phyloP scores from a whole-genome alignment of 129 eudicot genomes.

The Rutidosis leptorrhynchoides region DNA sequence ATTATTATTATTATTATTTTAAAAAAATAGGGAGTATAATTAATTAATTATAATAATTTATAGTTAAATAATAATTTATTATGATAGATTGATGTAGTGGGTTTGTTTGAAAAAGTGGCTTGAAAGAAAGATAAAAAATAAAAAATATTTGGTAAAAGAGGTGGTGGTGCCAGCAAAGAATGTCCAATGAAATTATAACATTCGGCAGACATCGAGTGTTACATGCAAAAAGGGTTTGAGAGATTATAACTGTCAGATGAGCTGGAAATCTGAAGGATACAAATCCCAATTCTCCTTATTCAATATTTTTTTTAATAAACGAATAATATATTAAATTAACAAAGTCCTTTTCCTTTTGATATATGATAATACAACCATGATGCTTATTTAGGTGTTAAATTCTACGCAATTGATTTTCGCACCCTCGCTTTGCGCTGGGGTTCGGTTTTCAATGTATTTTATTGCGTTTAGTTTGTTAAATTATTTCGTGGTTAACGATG shows the following conservation, averaged over 20 bases:
- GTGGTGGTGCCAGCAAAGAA: conserved; percentile 9
- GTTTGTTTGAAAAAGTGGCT: background rate
- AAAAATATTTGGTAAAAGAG: background rate
- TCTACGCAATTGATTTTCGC: too few relatives aligned
- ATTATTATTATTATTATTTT: too few relatives aligned
- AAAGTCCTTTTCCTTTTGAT: background rate
- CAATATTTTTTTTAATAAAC: conserved; percentile 1
- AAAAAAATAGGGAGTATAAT: too few relatives aligned
- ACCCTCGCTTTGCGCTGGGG: too few relatives aligned
- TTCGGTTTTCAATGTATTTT: too few relatives aligned
- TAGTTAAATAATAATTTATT: too few relatives aligned
- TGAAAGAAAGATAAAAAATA: background rate
- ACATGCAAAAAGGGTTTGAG: conserved; percentile 4
- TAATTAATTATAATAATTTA: too few relatives aligned
- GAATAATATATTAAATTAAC: background rate
- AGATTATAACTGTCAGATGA: conserved; percentile 12
- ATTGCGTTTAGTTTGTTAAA: too few relatives aligned
- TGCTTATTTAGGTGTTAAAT: too few relatives aligned
- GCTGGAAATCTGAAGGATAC: conserved; percentile 4
- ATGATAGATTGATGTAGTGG: background rate
- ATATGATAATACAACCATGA: background rate
- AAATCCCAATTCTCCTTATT: conserved; percentile 9
- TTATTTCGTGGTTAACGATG: too few relatives aligned
- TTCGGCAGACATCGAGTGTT: conserved; percentile 13
- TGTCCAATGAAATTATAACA: background rate